Evolutionary conservation across 2,329 filamentous ascomycete genomes (phyloP).

Genomic region (Botryosphaeria agaves): DNA sequence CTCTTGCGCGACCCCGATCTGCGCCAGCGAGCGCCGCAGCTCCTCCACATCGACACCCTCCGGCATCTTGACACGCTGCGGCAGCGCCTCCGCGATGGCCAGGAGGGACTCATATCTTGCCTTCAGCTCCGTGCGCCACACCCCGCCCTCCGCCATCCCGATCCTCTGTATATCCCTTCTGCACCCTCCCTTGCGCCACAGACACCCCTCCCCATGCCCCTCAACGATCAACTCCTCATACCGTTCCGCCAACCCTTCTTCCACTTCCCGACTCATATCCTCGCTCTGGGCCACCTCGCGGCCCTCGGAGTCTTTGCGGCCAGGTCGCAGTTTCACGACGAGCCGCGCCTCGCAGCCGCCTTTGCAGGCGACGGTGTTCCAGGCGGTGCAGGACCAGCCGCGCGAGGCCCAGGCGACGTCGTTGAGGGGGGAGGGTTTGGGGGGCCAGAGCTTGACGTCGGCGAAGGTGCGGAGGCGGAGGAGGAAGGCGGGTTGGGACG

Average conservation of each 20-base stretch:
- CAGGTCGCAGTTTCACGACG: constrained; percentile 51
- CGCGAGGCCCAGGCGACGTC: constrained; percentile 91
- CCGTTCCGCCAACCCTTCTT: constrained; percentile 53
- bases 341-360: constrained; percentile 72
- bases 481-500: constrained; percentile 69
- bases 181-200: constrained; percentile 79
- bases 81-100: too few relatives aligned
- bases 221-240: constrained; percentile 57
- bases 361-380: constrained; percentile 67
- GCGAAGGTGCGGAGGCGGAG: constrained; percentile 73
- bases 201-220: constrained; percentile 63
- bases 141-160: not conserved
- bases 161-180: constrained; percentile 52
- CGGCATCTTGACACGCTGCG: not conserved
- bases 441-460: constrained; percentile 83
- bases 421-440: constrained; percentile 69
- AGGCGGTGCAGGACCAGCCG: constrained; percentile 79
- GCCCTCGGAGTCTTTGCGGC: constrained; percentile 39
- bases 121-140: not conserved
- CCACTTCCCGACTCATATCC: constrained; percentile 23
- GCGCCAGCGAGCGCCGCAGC: not conserved
- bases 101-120: too few relatives aligned
- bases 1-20: constrained; percentile 1
- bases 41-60: not conserved
- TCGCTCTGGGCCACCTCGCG: constrained; percentile 18